Evolutionary conservation across 2,329 filamentous ascomycete species (phyloP).

Genomic region (Thielaviopsis ethacetica): DNA sequence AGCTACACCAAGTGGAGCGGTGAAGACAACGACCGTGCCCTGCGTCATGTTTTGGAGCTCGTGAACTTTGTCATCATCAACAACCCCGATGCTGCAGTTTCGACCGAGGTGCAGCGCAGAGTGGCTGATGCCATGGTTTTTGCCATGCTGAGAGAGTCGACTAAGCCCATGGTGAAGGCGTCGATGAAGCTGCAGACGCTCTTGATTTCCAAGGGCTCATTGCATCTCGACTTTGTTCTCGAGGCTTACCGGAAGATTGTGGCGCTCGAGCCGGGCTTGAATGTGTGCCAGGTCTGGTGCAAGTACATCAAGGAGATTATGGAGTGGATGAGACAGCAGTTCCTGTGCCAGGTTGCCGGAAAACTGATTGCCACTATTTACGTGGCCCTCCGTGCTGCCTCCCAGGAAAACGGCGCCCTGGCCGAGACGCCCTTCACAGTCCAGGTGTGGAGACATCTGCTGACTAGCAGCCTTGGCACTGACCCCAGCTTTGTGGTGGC

Average conservation of each 20-base stretch:
- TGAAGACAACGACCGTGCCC: constrained; percentile 45
- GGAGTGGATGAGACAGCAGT: constrained; percentile 38
- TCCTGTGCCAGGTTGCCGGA: constrained; percentile 42
- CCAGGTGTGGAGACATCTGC: constrained; percentile 38
- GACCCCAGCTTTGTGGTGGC: constrained; percentile 40
- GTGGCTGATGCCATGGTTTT: constrained; percentile 38
- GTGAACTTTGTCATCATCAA: constrained; percentile 32
- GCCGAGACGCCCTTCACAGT: constrained; percentile 19
- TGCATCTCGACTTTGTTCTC: constrained; percentile 31
- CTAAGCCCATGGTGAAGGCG: constrained; percentile 51
- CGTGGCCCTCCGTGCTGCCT: constrained; percentile 25
- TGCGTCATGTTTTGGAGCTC: constrained; percentile 45
- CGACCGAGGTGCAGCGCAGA: constrained; percentile 23
- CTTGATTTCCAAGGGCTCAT: constrained; percentile 43
- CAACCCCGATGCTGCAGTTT: constrained; percentile 29
- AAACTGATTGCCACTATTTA: constrained; percentile 45
- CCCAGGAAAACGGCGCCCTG: constrained; percentile 14
- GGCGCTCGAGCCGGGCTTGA: constrained; percentile 15
- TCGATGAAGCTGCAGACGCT: constrained; percentile 51
- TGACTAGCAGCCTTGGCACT: constrained; percentile 31
- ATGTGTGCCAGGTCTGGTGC: constrained; percentile 33
- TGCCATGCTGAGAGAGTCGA: constrained; percentile 42
- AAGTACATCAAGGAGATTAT: constrained; percentile 32
- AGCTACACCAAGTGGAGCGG: constrained; percentile 54
- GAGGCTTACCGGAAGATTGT: constrained; percentile 24